Evolutionary conservation across 306 rosid genomes (phyloP).

Genomic region (Fagus crenata): DNA sequence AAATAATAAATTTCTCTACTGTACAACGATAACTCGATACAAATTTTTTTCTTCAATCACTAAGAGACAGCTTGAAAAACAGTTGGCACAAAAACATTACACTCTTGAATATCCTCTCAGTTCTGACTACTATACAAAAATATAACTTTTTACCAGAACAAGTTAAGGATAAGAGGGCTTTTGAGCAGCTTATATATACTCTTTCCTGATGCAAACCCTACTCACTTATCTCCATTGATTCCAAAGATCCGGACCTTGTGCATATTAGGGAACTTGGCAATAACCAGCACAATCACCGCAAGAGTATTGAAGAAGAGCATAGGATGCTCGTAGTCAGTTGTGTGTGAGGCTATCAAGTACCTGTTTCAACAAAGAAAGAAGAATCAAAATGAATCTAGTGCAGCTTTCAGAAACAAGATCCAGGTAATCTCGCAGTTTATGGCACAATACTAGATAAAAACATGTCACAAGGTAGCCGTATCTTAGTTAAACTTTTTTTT

Average conservation of each 20-base stretch:
- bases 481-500: not conserved
- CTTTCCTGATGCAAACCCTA: constrained; percentile 22
- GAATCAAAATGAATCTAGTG: not conserved
- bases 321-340: constrained; percentile 92
- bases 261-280: constrained; percentile 96
- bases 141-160: constrained; percentile 46
- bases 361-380: constrained; percentile 41
- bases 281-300: constrained; percentile 79
- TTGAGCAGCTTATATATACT: constrained; percentile 39
- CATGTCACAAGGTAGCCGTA: not conserved
- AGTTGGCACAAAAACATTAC: constrained; percentile 47
- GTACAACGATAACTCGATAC: constrained; percentile 72
- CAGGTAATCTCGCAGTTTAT: not conserved
- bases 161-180: constrained; percentile 47
- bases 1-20: constrained; percentile 64
- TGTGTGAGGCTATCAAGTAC: constrained; percentile 97
- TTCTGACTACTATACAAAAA: constrained; percentile 80
- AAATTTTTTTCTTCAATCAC: constrained; percentile 57
- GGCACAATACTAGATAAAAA: not conserved
- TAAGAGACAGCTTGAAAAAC: constrained; percentile 36
- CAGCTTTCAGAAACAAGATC: not conserved
- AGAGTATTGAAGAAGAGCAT: constrained; percentile 87
- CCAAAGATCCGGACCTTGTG: constrained; percentile 98
- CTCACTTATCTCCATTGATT: constrained; percentile 82
- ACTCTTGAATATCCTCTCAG: constrained; percentile 55